Evolutionary conservation across 83 land plant genomes (phyloP), one percentile per base, ranked within the genome.

Genomic region (Diphasiastrum complanatum): DNA sequence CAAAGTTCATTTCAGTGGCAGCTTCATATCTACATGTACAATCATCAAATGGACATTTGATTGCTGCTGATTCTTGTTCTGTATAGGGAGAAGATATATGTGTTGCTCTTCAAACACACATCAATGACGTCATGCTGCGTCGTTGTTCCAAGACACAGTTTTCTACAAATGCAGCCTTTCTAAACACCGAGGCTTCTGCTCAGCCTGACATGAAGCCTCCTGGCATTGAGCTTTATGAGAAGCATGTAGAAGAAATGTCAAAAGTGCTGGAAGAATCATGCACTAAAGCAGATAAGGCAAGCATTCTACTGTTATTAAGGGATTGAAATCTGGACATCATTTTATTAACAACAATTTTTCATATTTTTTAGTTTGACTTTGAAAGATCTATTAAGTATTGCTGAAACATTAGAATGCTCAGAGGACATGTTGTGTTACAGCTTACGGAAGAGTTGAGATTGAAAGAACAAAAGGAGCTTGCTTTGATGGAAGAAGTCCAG

Each of bases 191-290:
- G 34, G 59, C 26, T 11, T 32, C 59, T 27, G 34, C 59, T 6
- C 18, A 27, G 34, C 59, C 34, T 31, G 31, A 55, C 19, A 14
- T 55, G 26, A 55, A 55, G 43, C 59, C 59, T 27, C 59, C 59
- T 30, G 59, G 59, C 11, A 55, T 55, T 30, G 59, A 55, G 59
- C 14, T 55, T 55, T 55, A 55, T 55, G 59, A 55, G 34, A 55
- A 55, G 19, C 59, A 32, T 55, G 59, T 55, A 0, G 35, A 55
- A 27, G 59, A 55, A 8, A 55, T 55, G 59, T 27, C 59, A 25
- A 25, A 30, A 35, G 35, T 55, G 26, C 27, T 55, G 30, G 59
- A 55, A 27, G 59, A 55, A 55, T 55, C 59, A 0, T 35, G 31
- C 18, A 27, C 14, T 31, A 55, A 55, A 55, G 34, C 34, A 27